These are phyloP conservation scores for Erysimum cheiri DNA, from an alignment of 441 rosid genomes.

Conservation along the genomic window DNA sequence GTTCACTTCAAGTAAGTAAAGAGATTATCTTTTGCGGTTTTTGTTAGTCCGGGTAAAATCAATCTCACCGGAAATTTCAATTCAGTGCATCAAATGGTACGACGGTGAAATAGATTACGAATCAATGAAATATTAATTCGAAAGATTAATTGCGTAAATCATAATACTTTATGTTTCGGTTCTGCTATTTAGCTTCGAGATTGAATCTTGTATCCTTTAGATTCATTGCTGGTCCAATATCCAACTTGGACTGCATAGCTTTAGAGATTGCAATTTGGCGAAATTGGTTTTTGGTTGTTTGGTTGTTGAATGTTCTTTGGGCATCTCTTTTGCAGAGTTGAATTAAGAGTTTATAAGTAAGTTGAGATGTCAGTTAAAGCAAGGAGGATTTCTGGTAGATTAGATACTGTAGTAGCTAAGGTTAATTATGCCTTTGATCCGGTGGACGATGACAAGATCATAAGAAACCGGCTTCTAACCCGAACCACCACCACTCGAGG, in stretches of 20 bases:
- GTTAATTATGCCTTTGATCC: slow-evolving; percentile 71
- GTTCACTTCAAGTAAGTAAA: slow-evolving; percentile 25
- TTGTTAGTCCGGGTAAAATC: neutral
- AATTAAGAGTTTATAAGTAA: slow-evolving; percentile 21
- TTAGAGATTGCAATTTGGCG: neutral
- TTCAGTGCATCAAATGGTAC: neutral
- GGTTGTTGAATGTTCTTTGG: slow-evolving; percentile 6
- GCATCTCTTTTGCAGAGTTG: slow-evolving; percentile 42
- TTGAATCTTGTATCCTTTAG: neutral
- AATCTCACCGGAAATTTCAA: neutral
- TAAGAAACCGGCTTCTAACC: slow-evolving; percentile 80
- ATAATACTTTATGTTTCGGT: neutral
- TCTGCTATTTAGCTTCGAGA: neutral
- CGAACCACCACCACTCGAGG: slow-evolving; percentile 94
- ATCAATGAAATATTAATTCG: neutral
- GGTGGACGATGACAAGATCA: slow-evolving; percentile 73
- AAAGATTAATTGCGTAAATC: neutral
- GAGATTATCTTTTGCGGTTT: neutral
- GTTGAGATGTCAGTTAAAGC: slow-evolving; percentile 69
- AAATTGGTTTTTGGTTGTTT: neutral
- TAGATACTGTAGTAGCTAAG: slow-evolving; percentile 66
- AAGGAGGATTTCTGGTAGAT: slow-evolving; percentile 68
- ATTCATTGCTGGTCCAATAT: neutral
- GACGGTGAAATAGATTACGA: slow-evolving; percentile 8
- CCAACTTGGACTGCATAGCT: neutral